Conservation (phyloP, 176 grass and related monocot genomes). For the Oryza meridionalis region DNA sequence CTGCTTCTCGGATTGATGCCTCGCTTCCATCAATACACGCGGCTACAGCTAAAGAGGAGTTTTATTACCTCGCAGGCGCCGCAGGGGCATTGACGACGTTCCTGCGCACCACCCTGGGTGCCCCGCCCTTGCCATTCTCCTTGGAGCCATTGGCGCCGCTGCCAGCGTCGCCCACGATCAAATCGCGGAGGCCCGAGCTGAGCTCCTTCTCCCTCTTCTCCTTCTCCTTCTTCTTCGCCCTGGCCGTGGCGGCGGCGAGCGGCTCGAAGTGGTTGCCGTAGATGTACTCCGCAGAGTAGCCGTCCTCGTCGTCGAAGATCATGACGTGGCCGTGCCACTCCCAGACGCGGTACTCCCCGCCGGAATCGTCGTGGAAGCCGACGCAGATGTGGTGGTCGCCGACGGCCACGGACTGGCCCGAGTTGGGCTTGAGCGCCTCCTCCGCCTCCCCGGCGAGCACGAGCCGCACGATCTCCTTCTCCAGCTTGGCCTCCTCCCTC, state of each 20-base stretch:
- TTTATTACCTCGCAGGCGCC: conserved; percentile 48
- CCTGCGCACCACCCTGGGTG: conserved; percentile 61
- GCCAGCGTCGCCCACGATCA: conserved; percentile 53
- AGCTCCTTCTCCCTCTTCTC: conserved; percentile 63
- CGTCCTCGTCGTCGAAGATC: conserved; percentile 90
- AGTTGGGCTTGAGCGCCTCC: conserved; percentile 79
- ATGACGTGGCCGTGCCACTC: conserved; percentile 99
- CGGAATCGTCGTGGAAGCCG: conserved; percentile 76
- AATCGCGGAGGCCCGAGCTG: conserved; percentile 74
- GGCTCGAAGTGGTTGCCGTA: conserved; percentile 94
- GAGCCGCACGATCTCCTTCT: conserved; percentile 81
- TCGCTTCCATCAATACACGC: conserved; percentile 11
- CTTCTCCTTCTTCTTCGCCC: conserved; percentile 61
- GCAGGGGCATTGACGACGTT: conserved; percentile 53
- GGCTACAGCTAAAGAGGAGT: conserved; percentile 27
- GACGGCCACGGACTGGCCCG: conserved; percentile 82
- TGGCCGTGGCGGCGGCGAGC: conserved; percentile 47
- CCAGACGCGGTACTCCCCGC: conserved; percentile 89
- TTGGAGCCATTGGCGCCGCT: conserved; percentile 16
- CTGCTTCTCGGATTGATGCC: conserved; percentile 25
- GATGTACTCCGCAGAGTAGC: conserved; percentile 92
- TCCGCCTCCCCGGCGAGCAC: conserved; percentile 66
- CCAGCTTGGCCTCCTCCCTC: conserved; percentile 80
- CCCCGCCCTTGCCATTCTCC: conserved; percentile 33
- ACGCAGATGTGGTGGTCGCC: conserved; percentile 91